Percentiles rank a stretch among this genome's conserved stretches.
Evolutionary conservation across 2,329 filamentous ascomycete genomes (phyloP).

Genomic region (Fusarium chlamydosporum): DNA sequence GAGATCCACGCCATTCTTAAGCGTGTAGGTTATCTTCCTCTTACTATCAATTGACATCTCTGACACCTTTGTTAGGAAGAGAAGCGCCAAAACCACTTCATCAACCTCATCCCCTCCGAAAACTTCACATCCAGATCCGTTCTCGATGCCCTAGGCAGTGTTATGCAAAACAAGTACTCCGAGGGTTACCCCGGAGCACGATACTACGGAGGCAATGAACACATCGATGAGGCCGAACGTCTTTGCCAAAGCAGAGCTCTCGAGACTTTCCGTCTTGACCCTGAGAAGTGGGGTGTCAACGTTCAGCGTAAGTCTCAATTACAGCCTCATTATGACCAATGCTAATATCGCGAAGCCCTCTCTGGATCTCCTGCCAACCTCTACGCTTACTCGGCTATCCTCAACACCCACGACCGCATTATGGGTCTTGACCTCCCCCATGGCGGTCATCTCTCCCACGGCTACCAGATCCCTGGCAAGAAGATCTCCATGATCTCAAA

Average conservation of each 20-base stretch:
- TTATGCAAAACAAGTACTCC: slow-evolving; percentile 98
- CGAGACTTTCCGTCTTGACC: slow-evolving; percentile 83
- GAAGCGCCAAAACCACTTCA: slow-evolving; percentile 93
- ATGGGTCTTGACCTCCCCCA: slow-evolving; percentile 97
- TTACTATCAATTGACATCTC: background rate
- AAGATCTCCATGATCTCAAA: slow-evolving; percentile 97
- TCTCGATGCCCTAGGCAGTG: slow-evolving; percentile 87
- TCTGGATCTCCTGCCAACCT: slow-evolving; percentile 80
- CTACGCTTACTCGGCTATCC: slow-evolving; percentile 93
- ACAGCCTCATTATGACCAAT: background rate
- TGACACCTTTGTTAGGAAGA: slow-evolving; percentile 75
- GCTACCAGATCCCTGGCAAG: slow-evolving; percentile 91
- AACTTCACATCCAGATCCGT: slow-evolving; percentile 94
- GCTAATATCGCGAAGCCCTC: slow-evolving; percentile 67
- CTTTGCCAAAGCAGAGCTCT: slow-evolving; percentile 89
- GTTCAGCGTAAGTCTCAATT: slow-evolving; percentile 77
- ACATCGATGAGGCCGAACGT: slow-evolving; percentile 89
- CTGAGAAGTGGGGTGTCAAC: slow-evolving; percentile 94
- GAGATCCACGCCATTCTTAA: slow-evolving; percentile 87
- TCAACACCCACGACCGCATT: slow-evolving; percentile 90
- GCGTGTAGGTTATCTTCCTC: slow-evolving; percentile 69
- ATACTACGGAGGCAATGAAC: slow-evolving; percentile 96
- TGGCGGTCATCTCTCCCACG: slow-evolving; percentile 93
- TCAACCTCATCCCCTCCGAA: slow-evolving; percentile 93
- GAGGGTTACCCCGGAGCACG: slow-evolving; percentile 95